Conservation (phyloP, 176 grass and related monocot genomes). For the Phyllostachys edulis region DNA sequence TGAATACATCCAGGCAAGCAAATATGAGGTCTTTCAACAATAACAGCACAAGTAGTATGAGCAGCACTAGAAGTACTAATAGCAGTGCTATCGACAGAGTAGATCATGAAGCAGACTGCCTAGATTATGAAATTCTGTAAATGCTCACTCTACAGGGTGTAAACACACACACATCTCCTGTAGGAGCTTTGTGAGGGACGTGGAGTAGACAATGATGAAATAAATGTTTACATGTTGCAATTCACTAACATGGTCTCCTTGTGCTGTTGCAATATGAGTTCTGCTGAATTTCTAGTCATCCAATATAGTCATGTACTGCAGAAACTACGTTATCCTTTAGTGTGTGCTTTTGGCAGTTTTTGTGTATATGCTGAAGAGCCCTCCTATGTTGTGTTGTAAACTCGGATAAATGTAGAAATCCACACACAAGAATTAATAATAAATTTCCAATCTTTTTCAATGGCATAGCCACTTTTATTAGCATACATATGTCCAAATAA, state of each 20-base stretch:
- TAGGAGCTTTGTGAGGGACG: too few relatives aligned
- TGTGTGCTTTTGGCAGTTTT: not conserved
- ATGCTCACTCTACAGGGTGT: too few relatives aligned
- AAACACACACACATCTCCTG: too few relatives aligned
- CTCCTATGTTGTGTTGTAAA: not conserved
- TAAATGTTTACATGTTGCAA: too few relatives aligned
- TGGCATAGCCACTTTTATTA: not conserved
- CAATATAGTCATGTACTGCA: too few relatives aligned
- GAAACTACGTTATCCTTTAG: constrained; percentile 7
- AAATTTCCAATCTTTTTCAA: not conserved
- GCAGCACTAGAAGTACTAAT: constrained; percentile 65
- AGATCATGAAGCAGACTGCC: constrained; percentile 78
- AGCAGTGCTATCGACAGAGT: constrained; percentile 54
- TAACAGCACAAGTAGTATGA: constrained; percentile 62
- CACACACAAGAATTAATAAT: not conserved
- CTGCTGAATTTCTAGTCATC: too few relatives aligned
- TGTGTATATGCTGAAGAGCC: not conserved
- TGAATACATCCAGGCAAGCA: constrained; percentile 25
- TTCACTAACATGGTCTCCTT: too few relatives aligned
- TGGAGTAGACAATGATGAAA: too few relatives aligned
- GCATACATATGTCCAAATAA: not conserved
- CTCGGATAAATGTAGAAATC: not conserved
- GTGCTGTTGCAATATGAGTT: too few relatives aligned
- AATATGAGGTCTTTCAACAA: constrained; percentile 59
- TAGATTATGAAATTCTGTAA: constrained; percentile 84